These are phyloP conservation scores for Plectranthus barbatus DNA, from an alignment of 257 asterid species.

Conservation along the genomic window DNA sequence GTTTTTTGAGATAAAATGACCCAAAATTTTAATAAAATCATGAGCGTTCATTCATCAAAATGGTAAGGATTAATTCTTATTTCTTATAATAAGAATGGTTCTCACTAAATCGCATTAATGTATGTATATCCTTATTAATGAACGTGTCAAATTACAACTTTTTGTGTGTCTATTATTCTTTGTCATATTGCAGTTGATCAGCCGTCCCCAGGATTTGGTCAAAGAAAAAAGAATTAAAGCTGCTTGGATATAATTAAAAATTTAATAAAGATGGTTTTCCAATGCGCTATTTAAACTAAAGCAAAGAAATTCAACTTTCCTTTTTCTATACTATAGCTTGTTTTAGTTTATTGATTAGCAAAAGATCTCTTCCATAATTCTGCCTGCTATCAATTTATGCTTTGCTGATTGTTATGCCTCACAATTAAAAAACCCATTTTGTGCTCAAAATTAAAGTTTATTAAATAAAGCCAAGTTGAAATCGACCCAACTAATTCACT, in stretches of 20 bases:
- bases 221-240: slow-evolving; percentile 27
- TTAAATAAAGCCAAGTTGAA: too few species aligned
- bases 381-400: not conserved
- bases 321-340: not conserved
- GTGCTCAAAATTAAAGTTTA: too few species aligned
- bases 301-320: not conserved
- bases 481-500: too few species aligned
- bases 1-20: too few species aligned
- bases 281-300: slow-evolving; percentile 2
- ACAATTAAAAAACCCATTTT: not conserved
- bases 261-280: not conserved
- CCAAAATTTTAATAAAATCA: too few species aligned
- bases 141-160: too few species aligned
- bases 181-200: slow-evolving; percentile 9
- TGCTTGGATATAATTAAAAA: slow-evolving; percentile 10
- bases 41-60: too few species aligned
- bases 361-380: not conserved
- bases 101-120: too few species aligned
- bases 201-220: slow-evolving; percentile 25
- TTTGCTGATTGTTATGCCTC: not conserved
- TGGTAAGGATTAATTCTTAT: too few species aligned
- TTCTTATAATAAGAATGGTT: too few species aligned
- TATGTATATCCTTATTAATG: too few species aligned
- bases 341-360: not conserved
- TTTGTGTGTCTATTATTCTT: not conserved